Conservation (phyloP, 2,329 filamentous ascomycete genomes). For the Nigrospora sphaerica region DNA sequence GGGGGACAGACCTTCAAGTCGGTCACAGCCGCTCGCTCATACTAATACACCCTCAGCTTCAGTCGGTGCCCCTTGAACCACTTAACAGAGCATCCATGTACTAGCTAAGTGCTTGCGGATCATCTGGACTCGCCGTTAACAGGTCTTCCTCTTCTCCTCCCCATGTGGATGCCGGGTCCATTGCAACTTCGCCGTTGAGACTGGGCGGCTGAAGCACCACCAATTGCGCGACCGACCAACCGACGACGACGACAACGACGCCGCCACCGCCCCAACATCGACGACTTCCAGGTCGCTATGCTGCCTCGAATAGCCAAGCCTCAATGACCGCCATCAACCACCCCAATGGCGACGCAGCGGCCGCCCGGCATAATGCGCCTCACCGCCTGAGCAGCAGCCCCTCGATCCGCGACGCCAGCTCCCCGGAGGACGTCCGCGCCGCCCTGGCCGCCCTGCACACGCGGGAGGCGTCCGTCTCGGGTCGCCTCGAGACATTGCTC, state of each 20-base stretch:
- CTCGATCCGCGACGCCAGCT: conserved; percentile 62
- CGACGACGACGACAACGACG: neutral
- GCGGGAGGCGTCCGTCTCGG: conserved; percentile 68
- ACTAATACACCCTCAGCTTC: too few species aligned
- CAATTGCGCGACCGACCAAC: too few species aligned
- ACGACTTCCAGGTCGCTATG: conserved; percentile 21
- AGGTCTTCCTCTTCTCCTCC: too few species aligned
- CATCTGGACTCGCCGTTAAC: too few species aligned
- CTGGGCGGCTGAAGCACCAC: too few species aligned
- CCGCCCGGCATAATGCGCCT: conserved; percentile 12
- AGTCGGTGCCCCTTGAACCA: too few species aligned
- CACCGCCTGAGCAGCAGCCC: conserved; percentile 15
- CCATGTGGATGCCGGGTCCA: too few species aligned
- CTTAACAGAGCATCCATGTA: too few species aligned
- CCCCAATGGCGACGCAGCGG: conserved; percentile 24
- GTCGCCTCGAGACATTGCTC: conserved; percentile 68
- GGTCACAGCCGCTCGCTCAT: too few species aligned
- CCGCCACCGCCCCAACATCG: conserved; percentile 4
- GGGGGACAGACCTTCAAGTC: too few species aligned
- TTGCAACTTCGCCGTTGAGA: too few species aligned
- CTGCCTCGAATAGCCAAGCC: conserved; percentile 17
- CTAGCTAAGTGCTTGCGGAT: too few species aligned
- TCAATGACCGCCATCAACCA: conserved; percentile 26
- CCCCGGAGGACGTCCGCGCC: conserved; percentile 71
- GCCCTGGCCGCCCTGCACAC: conserved; percentile 68